A percentile compares a stretch with the other conserved stretches of the same genome.
Conservation (phyloP, 2,329 filamentous ascomycete species). For the Curvularia sp. region DNA sequence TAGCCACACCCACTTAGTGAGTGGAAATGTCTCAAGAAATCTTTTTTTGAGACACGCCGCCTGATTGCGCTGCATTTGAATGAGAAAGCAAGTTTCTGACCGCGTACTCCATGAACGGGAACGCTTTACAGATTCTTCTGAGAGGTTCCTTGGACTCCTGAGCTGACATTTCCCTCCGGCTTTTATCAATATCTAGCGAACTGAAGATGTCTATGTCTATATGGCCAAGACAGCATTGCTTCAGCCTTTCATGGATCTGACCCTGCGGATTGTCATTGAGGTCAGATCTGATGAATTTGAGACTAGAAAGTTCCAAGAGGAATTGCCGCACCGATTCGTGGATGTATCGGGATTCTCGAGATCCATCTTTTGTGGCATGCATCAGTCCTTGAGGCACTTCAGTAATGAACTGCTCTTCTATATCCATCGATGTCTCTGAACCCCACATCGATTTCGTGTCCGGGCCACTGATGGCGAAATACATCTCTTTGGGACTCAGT, state of each 20-base stretch:
- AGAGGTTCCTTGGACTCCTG: constrained; percentile 7
- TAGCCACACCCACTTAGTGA: constrained; percentile 38
- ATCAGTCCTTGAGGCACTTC: constrained; percentile 35
- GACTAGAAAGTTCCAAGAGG: constrained; percentile 48
- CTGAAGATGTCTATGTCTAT: constrained; percentile 37
- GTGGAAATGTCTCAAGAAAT: constrained; percentile 33
- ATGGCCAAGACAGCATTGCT: constrained; percentile 53
- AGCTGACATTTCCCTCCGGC: constrained; percentile 11
- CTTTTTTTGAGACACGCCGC: constrained; percentile 26
- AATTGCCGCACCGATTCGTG: constrained; percentile 48
- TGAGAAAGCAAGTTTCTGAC: constrained; percentile 51
- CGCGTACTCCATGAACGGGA: constrained; percentile 59
- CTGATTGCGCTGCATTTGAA: constrained; percentile 47
- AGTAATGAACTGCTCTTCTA: constrained; percentile 27
- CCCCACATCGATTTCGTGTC: constrained; percentile 18
- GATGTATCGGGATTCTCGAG: constrained; percentile 39
- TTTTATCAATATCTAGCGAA: too few species aligned
- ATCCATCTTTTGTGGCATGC: constrained; percentile 22
- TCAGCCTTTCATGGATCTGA: constrained; percentile 52
- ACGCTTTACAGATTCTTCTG: constrained; percentile 21
- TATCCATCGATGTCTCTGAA: constrained; percentile 17
- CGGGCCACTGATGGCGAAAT: constrained; percentile 19
- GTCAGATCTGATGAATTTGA: constrained; percentile 42
- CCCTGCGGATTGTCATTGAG: constrained; percentile 40
- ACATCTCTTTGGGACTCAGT: constrained; percentile 25